phyloP scores from a whole-genome alignment of 129 eudicot species.

The Pseudognaphalium luteoalbum region DNA sequence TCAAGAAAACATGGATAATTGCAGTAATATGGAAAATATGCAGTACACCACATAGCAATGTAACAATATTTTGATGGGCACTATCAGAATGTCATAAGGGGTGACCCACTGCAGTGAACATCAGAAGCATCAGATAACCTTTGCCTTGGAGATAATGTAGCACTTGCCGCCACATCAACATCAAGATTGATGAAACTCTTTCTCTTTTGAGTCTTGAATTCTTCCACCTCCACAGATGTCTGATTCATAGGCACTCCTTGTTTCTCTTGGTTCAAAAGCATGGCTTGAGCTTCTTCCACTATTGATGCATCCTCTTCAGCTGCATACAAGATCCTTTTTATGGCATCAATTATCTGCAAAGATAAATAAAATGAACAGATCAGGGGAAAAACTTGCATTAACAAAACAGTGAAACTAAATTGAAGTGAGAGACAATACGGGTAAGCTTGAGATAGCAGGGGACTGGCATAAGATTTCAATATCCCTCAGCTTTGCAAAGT shows the following conservation, averaged over 20 bases:
- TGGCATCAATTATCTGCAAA: conserved; percentile 64
- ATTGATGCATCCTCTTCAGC: conserved; percentile 77
- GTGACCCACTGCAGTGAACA: conserved; percentile 87
- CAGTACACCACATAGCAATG: not conserved
- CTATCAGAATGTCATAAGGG: conserved; percentile 67
- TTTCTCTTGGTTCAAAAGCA: conserved; percentile 52
- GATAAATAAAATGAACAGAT: not conserved
- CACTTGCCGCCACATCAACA: conserved; percentile 73
- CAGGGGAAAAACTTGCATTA: too few relatives aligned
- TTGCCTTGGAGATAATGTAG: conserved; percentile 71
- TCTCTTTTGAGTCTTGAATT: conserved; percentile 59
- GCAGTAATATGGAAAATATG: not conserved
- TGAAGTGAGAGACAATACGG: conserved; percentile 38
- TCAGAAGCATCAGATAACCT: conserved; percentile 81
- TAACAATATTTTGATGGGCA: not conserved
- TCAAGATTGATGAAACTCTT: conserved; percentile 62
- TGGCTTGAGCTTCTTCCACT: conserved; percentile 77
- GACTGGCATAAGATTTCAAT: conserved; percentile 84
- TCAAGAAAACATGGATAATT: not conserved
- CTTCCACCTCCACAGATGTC: conserved; percentile 48
- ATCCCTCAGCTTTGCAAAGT: conserved; percentile 92
- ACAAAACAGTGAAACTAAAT: not conserved
- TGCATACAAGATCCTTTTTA: conserved; percentile 81
- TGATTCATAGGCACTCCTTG: conserved; percentile 38
- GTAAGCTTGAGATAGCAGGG: conserved; percentile 65